Conservation (phyloP, 805 yeast genomes). For the Deakozyma indianensis region DNA sequence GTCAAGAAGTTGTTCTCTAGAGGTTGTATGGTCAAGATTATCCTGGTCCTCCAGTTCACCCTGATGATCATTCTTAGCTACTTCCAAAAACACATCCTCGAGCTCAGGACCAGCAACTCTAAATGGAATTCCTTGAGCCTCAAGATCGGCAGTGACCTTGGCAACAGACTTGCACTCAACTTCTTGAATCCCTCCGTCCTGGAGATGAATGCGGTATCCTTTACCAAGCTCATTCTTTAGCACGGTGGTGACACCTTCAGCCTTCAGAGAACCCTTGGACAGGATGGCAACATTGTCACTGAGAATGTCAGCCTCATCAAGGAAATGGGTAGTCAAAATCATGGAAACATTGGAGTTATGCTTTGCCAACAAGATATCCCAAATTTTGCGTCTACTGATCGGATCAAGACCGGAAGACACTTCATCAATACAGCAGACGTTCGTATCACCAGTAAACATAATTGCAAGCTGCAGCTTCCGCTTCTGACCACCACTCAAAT, state of each 20-base stretch:
- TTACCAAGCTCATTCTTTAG: slow-evolving; percentile 21
- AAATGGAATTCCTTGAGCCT: slow-evolving; percentile 11
- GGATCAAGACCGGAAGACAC: slow-evolving; percentile 26
- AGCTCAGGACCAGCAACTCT: slow-evolving; percentile 22
- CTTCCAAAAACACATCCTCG: slow-evolving; percentile 20
- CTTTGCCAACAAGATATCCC: slow-evolving; percentile 21
- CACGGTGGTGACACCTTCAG: slow-evolving; percentile 20
- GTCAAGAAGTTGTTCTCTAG: neutral
- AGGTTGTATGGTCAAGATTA: neutral
- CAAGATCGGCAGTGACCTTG: slow-evolving; percentile 13
- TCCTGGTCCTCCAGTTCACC: slow-evolving; percentile 3
- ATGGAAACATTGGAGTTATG: slow-evolving; percentile 16
- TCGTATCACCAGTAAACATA: slow-evolving; percentile 22
- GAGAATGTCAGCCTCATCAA: slow-evolving; percentile 24
- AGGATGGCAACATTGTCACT: slow-evolving; percentile 21
- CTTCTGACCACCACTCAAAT: slow-evolving; percentile 23
- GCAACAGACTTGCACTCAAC: slow-evolving; percentile 8
- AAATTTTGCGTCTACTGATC: slow-evolving; percentile 20
- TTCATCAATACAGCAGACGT: slow-evolving; percentile 23
- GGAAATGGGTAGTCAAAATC: slow-evolving; percentile 22
- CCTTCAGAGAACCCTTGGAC: slow-evolving; percentile 19
- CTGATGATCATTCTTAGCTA: slow-evolving; percentile 17
- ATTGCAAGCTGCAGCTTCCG: slow-evolving; percentile 23
- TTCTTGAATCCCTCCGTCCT: slow-evolving; percentile 10
- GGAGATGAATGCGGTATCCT: slow-evolving; percentile 16